Base-by-base conservation (phyloP, 768 basidiomycete genomes). In the Tylopilus sp. region DNA sequence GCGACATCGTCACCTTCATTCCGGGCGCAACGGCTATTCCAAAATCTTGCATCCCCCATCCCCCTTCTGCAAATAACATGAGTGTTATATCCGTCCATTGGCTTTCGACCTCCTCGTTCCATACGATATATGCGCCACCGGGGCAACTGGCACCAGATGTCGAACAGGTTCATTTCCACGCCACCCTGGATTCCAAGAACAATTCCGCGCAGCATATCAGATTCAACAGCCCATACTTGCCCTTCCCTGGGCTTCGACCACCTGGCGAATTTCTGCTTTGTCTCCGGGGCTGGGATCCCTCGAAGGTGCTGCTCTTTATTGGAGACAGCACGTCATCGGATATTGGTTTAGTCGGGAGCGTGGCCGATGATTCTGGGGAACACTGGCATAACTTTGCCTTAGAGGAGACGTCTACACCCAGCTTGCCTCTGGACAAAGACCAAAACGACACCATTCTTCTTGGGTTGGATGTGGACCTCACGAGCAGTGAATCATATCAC, bases 391-490 rank as follows among this genome's bases (percentile, higher is more conserved):
- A 74, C 45, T 43, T 81, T 37, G 67, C 75, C 2, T 65, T 81
- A 42, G 79, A 81, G 38, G 79, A 81, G 60, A 76, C 71, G 2
- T 78, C 77, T 2, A 77, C 73, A 0, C 73, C 88, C 3, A 77
- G 79, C 21, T 71, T 91, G 22, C 89, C 90, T 1, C 69, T 91
- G 30, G 85, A 87, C 55, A 79, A 80, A 48, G 79, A 84, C 36
- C 75, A 79, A 69, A 80, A 86, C 24, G 90, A 92, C 63, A 89
- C 88, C 4, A 72, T 83, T 16, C 72, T 89, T 4, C 62, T 89
- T 17, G 81, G 80, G 6, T 73, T 92, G 36, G 83, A 81, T 37
- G 64, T 81, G 6, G 89, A 92, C 64, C 63, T 91, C 47, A 88
- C 87, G 16, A 77, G 78, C 53, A 57, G 66, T 10, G 71, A 74